These are phyloP conservation scores for Plasmodium yoelii DNA, from an alignment of 169 alveolate species.

Conservation along the genomic window DNA sequence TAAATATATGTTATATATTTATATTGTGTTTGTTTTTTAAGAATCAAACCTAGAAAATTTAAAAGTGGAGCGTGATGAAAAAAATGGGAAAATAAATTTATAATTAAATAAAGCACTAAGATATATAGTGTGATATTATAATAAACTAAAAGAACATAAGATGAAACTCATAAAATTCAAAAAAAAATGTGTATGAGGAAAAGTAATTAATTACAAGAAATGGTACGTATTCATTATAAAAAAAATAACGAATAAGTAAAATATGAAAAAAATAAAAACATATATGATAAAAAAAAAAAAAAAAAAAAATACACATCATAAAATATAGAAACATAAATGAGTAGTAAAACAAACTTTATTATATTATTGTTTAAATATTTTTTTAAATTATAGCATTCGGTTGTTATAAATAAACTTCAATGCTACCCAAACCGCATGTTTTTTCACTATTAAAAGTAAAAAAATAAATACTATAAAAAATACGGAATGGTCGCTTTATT, in stretches of 20 bases:
- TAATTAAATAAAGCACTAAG: constrained; percentile 1
- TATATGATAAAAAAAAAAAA: no score
- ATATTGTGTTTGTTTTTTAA: constrained; percentile 8
- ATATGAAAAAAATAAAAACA: background rate
- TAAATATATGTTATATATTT: no score
- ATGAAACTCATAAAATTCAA: constrained; percentile 3
- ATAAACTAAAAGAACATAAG: background rate
- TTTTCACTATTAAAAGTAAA: no score
- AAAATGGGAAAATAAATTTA: background rate
- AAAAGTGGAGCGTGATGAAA: background rate
- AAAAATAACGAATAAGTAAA: background rate
- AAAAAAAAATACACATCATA: no score
- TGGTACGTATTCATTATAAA: background rate
- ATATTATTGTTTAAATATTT: no score
- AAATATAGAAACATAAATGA: no score
- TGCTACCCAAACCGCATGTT: no score
- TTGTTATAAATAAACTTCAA: no score
- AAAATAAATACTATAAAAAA: constrained; percentile 20
- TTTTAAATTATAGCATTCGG: no score
- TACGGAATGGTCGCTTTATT: constrained; percentile 75
- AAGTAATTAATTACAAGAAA: no score
- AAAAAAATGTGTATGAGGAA: background rate
- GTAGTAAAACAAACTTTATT: no score
- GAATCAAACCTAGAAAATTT: constrained; percentile 26
- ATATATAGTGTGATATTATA: no score